Evolutionary conservation across 192 early-diverging fungal genomes (phyloP), one percentile per base, ranked within the genome.

Genomic region (Linnemannia zychae): DNA sequence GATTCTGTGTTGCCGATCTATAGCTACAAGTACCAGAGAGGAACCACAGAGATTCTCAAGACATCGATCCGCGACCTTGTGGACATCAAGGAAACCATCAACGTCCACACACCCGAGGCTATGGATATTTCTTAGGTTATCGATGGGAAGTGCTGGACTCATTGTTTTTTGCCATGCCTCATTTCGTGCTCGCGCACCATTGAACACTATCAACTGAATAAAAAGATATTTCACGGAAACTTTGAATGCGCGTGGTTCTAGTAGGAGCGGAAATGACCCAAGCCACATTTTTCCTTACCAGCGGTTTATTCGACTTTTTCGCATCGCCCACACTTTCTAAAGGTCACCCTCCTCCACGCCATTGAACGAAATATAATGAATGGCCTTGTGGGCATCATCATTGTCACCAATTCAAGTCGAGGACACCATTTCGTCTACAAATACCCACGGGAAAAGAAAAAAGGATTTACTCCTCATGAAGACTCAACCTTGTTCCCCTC

Each of bases 401-500:
- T 96, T 17, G 90, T 94, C 22, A 91, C 90, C 44, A 94, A 93
- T 74, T 94, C 93, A 15, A 90, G 89, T 20, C 66, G 94, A 38
- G 94, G 95, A 20, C 94, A 94, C 84, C 94, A 95, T 67, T 91
- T 93, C 66, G 93, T 96, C 3, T 96, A 95, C 89, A 89, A 89
- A 68, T 96, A 93, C 70, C 95, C 95, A n/a, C 86, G 86, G 16
- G 86, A 87, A 67, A 79, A 81, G 16, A 69, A 88, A 67, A 63
- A 63, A 40, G 87, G 82, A 44, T n/a, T 68, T 6, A 46, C 80
- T 44, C 48, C 71, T 13, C 66, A 80, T 48, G 70, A 77, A 49
- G 70, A 22, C 60, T 37, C 46, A 76, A 67, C 34, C 44, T 38
- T 75, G 74, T 46, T 63, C 28, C 6, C 57, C 22, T 31, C 57